Percentiles rank a stretch among this genome's conserved stretches.
These are phyloP conservation scores for Blastobotrys capitulatus DNA, from an alignment of 1,139 yeast genomes.

Conservation along the genomic window DNA sequence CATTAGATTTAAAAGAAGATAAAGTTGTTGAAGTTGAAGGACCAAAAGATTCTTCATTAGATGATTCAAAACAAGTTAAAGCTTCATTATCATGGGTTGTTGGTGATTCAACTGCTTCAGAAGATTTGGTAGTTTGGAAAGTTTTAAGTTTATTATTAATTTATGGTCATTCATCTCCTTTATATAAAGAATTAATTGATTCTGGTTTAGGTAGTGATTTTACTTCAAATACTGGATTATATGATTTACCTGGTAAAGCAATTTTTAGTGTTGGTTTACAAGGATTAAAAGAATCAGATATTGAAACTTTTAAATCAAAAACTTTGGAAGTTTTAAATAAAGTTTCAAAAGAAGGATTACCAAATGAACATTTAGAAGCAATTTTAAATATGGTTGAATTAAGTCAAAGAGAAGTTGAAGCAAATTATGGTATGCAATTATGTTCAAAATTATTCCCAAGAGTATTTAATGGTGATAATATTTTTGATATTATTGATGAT, in stretches of 20 bases:
- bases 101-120: slow-evolving; percentile 65
- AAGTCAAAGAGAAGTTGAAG: slow-evolving; percentile 76
- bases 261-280: slow-evolving; percentile 83
- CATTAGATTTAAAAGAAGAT: slow-evolving; percentile 40
- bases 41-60: slow-evolving; percentile 80
- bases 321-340: slow-evolving; percentile 38
- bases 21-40: slow-evolving; percentile 49
- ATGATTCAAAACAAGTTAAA: slow-evolving; percentile 64
- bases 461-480: slow-evolving; percentile 81
- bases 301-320: slow-evolving; percentile 40
- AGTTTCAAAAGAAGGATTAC: slow-evolving; percentile 40
- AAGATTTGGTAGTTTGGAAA: slow-evolving; percentile 68
- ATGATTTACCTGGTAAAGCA: slow-evolving; percentile 70
- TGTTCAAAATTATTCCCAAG: slow-evolving; percentile 71
- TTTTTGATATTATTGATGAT: slow-evolving; percentile 60
- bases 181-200: slow-evolving; percentile 80
- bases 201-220: slow-evolving; percentile 81
- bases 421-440: slow-evolving; percentile 83
- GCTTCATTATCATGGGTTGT: slow-evolving; percentile 84
- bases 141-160: slow-evolving; percentile 65
- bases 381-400: slow-evolving; percentile 84
- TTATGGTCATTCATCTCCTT: slow-evolving; percentile 90
- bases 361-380: slow-evolving; percentile 67
- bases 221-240: slow-evolving; percentile 83
- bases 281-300: slow-evolving; percentile 54